Base-by-base conservation (phyloP, 257 asterid species). In the Paraleonurus japonicus region DNA sequence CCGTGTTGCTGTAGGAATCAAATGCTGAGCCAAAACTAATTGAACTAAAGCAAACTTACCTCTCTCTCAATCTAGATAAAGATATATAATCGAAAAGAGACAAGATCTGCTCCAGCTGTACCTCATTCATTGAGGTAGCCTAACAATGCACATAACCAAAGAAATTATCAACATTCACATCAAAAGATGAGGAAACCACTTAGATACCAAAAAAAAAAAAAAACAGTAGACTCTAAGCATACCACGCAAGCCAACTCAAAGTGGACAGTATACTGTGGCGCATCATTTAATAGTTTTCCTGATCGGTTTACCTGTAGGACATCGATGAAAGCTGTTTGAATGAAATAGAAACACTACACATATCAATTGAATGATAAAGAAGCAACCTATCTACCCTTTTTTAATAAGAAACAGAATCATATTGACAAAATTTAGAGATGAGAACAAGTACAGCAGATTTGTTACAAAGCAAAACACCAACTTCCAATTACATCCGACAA, bases 291-390 rank as follows among this genome's bases (percentile, higher is more conserved):
- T 27, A 94, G 88, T 76, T 85, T 86, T 50, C 96, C 98, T 22
- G 96, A 89, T 78, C 96, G 87, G 81, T 91, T 91, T 65, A 94
- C 96, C 98, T 93, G 72, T 81, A 86, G 30, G 66, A 78, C 80
- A 84, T 64, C 30, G 81, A 71, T 64, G 75, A 75, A 76, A 72
- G 69, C 78, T 74, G 16, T 41, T 61, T 62, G 76, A 77, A 70
- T 71, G 78, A 65, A 47, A 45, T 22, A 68, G 37, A 48, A 37
- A 33, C 75, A 45, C 59, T 37, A 75, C 54, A 61, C 7, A 27
- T 53, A 69, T 32, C 71, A 69, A 65, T 23, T 61, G 35, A 65
- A 57, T 57, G 45, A 61, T 22, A 63, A 64, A 24, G 47, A 65
- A 61, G 62, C 57, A 37, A 15, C 37, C 53, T 59, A 61, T 71